These are phyloP conservation scores for Cyberlindnera americana DNA, from an alignment of 805 yeast genomes.

Conservation along the genomic window DNA sequence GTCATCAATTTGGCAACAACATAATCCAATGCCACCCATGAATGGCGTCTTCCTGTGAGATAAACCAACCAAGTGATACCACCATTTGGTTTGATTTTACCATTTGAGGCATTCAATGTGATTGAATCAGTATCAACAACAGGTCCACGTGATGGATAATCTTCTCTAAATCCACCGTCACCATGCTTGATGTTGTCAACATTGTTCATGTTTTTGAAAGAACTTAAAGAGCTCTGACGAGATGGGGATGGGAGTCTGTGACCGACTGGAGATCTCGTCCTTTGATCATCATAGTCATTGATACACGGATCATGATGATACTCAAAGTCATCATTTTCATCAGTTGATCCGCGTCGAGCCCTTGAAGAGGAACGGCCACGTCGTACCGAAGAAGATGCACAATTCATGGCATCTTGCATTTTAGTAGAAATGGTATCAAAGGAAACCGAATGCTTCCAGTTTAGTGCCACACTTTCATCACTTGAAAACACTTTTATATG, in stretches of 20 bases:
- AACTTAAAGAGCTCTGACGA: background rate
- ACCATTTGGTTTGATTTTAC: background rate
- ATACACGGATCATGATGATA: background rate
- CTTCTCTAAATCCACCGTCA: slow-evolving; percentile 19
- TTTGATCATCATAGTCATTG: slow-evolving; percentile 1
- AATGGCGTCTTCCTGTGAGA: slow-evolving; percentile 66
- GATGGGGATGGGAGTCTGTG: slow-evolving; percentile 4
- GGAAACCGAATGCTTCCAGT: slow-evolving; percentile 1
- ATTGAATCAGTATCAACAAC: slow-evolving; percentile 17
- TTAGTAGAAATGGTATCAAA: slow-evolving; percentile 4
- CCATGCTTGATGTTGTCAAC: slow-evolving; percentile 1
- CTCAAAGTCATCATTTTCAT: background rate
- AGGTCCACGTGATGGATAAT: slow-evolving; percentile 23
- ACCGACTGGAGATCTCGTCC: slow-evolving; percentile 16
- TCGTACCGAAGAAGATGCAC: background rate
- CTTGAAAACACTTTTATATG: slow-evolving; percentile 1
- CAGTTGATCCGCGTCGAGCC: background rate
- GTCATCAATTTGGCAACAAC: slow-evolving; percentile 49
- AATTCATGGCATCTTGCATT: background rate
- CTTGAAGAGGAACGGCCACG: slow-evolving; percentile 2
- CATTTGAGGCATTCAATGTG: slow-evolving; percentile 3
- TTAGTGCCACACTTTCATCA: background rate
- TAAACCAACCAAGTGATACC: slow-evolving; percentile 41
- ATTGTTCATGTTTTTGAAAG: background rate
- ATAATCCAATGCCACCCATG: slow-evolving; percentile 84